Conservation (phyloP, 768 basidiomycete genomes). For the Phlebiopsis flavidoalba region DNA sequence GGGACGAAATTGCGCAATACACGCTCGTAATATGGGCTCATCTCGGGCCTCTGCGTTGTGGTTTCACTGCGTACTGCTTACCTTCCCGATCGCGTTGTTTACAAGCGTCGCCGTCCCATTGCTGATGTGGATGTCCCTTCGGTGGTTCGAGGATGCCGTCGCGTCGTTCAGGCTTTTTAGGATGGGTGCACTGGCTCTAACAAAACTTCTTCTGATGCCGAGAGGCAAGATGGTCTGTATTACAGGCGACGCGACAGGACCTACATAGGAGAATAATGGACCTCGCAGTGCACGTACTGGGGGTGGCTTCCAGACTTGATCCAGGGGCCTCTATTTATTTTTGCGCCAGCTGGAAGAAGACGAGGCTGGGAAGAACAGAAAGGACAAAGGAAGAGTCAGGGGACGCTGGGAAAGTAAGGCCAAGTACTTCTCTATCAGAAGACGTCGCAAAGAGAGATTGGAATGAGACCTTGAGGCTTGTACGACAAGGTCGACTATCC, state of each 20-base stretch:
- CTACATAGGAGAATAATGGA: conserved; percentile 64
- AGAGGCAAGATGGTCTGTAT: conserved; percentile 45
- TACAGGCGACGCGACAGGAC: conserved; percentile 49
- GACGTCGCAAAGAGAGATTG: conserved; percentile 83
- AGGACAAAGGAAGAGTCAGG: conserved; percentile 66
- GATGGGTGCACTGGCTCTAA: conserved; percentile 58
- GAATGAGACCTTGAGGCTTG: conserved; percentile 78
- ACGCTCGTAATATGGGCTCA: conserved; percentile 80
- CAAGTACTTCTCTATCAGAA: conserved; percentile 74
- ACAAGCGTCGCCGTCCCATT: conserved; percentile 60
- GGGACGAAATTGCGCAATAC: conserved; percentile 88
- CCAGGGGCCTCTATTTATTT: conserved; percentile 71
- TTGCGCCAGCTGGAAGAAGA: conserved; percentile 21
- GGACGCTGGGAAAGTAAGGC: conserved; percentile 65
- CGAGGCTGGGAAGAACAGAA: conserved; percentile 40
- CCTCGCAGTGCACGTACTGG: conserved; percentile 52
- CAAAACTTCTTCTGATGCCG: conserved; percentile 59
- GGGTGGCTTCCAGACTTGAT: conserved; percentile 59
- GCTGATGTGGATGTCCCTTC: conserved; percentile 85
- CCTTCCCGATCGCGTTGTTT: conserved; percentile 55
- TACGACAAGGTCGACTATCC: conserved; percentile 85
- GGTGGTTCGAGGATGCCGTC: conserved; percentile 84
- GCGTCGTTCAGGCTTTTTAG: conserved; percentile 60
- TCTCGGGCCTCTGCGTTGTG: conserved; percentile 69
- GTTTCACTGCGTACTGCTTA: conserved; percentile 39